A percentile compares a stretch with the other conserved stretches of the same genome.
Evolutionary conservation across 2,329 filamentous ascomycete species (phyloP).

Genomic region (Colletotrichum noveboracense): DNA sequence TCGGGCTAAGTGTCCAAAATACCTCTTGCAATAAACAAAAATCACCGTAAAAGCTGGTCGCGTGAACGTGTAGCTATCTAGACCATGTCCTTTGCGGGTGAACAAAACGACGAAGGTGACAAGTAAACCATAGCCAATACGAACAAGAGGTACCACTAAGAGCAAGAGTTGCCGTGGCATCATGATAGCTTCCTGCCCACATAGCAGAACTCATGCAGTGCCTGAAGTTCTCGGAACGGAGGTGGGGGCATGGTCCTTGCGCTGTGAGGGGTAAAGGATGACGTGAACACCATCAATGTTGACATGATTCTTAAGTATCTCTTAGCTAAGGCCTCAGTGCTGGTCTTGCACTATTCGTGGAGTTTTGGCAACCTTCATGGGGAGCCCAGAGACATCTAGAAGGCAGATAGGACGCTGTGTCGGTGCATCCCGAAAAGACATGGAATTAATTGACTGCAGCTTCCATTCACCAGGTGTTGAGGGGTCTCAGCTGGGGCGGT

Average conservation of each 20-base stretch:
- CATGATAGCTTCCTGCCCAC: not conserved
- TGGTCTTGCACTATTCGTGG: not conserved
- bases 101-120: not conserved
- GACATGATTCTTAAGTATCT: not conserved
- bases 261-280: constrained; percentile 24
- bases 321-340: not conserved
- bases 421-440: not conserved
- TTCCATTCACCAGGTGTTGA: not conserved
- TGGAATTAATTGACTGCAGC: not conserved
- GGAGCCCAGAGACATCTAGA: not conserved
- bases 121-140: not conserved
- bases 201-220: not conserved
- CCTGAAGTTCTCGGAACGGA: not conserved
- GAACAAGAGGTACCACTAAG: rapidly evolving
- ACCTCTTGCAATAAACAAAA: not conserved
- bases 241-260: constrained; percentile 4
- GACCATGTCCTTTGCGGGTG: not conserved
- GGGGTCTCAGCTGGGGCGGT: not conserved
- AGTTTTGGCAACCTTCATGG: not conserved
- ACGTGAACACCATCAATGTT: constrained; percentile 10
- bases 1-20: not conserved
- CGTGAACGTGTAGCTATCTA: not conserved
- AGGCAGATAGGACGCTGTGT: not conserved
- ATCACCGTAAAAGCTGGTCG: not conserved
- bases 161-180: rapidly evolving